Evolutionary conservation across 305 asterid species (phyloP), one percentile per base, ranked within the genome.

Genomic region (Fraxinus velutina): DNA sequence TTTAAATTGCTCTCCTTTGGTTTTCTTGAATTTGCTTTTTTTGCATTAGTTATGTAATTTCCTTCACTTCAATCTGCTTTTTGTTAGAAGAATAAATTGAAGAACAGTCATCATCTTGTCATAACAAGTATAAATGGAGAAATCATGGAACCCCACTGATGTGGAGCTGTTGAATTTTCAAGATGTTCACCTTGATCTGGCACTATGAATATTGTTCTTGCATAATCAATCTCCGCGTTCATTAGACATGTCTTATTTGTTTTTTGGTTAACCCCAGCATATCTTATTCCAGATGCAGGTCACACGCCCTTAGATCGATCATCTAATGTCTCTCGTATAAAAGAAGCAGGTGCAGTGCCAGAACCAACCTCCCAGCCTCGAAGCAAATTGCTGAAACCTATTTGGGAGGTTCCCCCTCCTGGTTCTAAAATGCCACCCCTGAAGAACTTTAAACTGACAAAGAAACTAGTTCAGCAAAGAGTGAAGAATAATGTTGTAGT

Each of bases 361-460:
- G 78, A 72, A 75, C 64, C 92, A 57, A 32, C 84, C n/a, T 22
- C 88, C 66, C 82, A 24, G 80, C 68, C 85, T 39, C 81, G 37
- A 37, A 84, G 78, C 52, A 88, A 85, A 71, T 78, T 83, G 83
- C 60, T 88, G 84, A 82, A 80, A 85, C 89, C 97, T 60, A 84
- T 93, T 82, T 96, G 99, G 99, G 82, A 85, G 87, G 85, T 78
- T 42, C 98, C 98, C 55, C 86, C 94, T 33, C 90, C 91, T 76
- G 98, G 97, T 81, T 94, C 98, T 33, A 90, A 90, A 86, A 91
- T 96, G 94, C 98, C 98, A 78, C 90, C 91, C 80, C 72, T 89
- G 84, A 84, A 89, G 83, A 93, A 89, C 78, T 96, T 96, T 85
- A 84, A 84, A 76, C 84, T 96, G 90, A 89, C 97, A 32, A 94